A percentile compares a stretch with the other conserved stretches of the same genome.
phyloP scores from a whole-genome alignment of 495 filamentous ascomycete species.

The Wilcoxina mikolae region DNA sequence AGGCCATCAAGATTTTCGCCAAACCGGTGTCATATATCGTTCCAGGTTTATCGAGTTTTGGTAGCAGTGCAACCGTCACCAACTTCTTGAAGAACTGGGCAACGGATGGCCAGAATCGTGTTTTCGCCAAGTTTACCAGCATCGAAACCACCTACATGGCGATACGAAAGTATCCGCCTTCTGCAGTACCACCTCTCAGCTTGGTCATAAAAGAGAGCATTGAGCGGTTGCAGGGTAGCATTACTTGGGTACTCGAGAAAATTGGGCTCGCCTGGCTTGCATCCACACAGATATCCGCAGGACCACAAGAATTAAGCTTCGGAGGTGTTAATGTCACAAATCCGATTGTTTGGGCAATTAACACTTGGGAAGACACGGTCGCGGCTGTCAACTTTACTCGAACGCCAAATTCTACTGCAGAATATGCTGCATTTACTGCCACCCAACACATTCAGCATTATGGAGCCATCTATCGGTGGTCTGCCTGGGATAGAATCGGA shows the following conservation, averaged over 20 bases:
- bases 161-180: conserved; percentile 19
- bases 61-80: conserved; percentile 32
- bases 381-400: conserved; percentile 6
- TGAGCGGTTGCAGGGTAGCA: conserved; percentile 14
- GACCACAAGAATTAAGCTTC: conserved; percentile 11
- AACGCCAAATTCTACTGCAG: neutral
- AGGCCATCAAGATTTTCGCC: conserved; percentile 34
- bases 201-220: conserved; percentile 22
- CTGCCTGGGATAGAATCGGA: conserved; percentile 26
- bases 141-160: conserved; percentile 20
- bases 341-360: conserved; percentile 13
- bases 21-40: conserved; percentile 34
- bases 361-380: neutral
- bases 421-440: neutral
- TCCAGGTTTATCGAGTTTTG: conserved; percentile 33
- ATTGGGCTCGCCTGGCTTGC: conserved; percentile 16
- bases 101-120: conserved; percentile 31
- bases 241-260: conserved; percentile 21
- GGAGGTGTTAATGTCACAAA: conserved; percentile 15
- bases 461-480: conserved; percentile 20
- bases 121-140: conserved; percentile 29
- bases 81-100: conserved; percentile 29
- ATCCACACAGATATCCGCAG: conserved; percentile 11
- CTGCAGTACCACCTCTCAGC: conserved; percentile 21
- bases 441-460: no score